Base-by-base conservation (phyloP, 805 yeast species). In the Yamadazyma sp. region DNA sequence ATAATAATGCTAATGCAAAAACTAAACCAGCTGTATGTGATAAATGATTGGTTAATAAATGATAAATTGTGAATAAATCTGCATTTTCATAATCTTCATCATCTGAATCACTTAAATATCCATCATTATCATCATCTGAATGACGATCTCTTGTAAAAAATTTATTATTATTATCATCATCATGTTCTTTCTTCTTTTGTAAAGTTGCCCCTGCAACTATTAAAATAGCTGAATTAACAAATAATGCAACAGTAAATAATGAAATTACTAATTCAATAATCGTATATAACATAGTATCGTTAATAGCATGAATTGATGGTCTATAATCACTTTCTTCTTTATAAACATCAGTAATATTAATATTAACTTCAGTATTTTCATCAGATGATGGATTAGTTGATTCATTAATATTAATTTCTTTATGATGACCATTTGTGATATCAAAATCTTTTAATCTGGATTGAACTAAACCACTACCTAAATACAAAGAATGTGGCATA, bases 121-220 rank as follows among this genome's bases (percentile, higher is more conserved):
- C 36, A 20, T 52, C 60, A 9, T 44, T 32, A 26, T 45, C 52
- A 19, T 33, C 35, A 33, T 37, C 43, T 27, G 31, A 33, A 21
- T 35, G 31, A 26, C 38, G 44, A 28, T 44, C 40, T 30, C 38
- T 39, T 22, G 10, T 13, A 11, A 30, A 16, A 25, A 28, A 25
- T 27, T 26, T 28, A 16, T 29, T 19, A 6, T 17, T n/a, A 23
- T 27, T 10, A 16, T 29, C 18, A 6, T 17, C 8, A 23, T 27
- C 10, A 14, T 28, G 6, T 72, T 62, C 14, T 24, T 31, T 21
- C 15, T 24, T 29, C 6, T 32, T 29, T 36, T 65, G 75, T 43
- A 89, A 65, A 1, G 96, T 85, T 0, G 96, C 83, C 21, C 96
- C 96, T 1, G 96, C 93, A 3, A 89, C 95, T 37, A 88, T 86